Conservation (phyloP, 305 asterid species). For the Lippia alba region DNA sequence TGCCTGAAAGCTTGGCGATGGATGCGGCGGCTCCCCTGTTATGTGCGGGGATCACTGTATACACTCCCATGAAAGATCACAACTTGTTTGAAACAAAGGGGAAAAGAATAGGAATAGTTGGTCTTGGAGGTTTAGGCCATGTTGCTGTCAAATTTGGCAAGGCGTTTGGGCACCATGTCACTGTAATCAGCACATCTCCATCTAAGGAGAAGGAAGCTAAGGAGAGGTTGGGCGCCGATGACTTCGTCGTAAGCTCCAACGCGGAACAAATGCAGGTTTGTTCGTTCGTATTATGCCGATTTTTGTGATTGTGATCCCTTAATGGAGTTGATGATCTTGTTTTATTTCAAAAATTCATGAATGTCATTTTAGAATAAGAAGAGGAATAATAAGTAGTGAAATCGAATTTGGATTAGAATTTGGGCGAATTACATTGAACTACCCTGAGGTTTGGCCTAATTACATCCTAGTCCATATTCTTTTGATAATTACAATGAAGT, state of each 20-base stretch:
- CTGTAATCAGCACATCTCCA: slow-evolving; percentile 66
- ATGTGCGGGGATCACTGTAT: slow-evolving; percentile 75
- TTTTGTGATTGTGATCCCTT: too few species aligned
- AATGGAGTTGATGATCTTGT: too few species aligned
- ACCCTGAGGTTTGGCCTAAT: too few species aligned
- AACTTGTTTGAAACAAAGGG: too few species aligned
- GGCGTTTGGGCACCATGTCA: slow-evolving; percentile 73
- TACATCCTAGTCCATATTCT: too few species aligned
- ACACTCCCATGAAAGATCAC: slow-evolving; percentile 74
- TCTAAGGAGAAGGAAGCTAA: slow-evolving; percentile 54
- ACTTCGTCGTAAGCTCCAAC: slow-evolving; percentile 55
- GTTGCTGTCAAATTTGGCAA: slow-evolving; percentile 76
- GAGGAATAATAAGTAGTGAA: too few species aligned
- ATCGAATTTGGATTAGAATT: too few species aligned
- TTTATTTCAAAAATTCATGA: too few species aligned
- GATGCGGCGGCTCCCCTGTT: slow-evolving; percentile 65
- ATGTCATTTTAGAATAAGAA: too few species aligned
- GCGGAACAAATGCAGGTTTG: slow-evolving; percentile 53
- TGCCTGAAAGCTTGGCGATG: slow-evolving; percentile 59
- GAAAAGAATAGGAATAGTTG: slow-evolving; percentile 47
- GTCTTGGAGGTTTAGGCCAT: slow-evolving; percentile 78
- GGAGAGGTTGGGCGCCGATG: slow-evolving; percentile 68
- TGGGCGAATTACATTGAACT: too few species aligned
- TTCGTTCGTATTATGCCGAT: too few species aligned
- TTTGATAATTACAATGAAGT: too few species aligned